Conservation (phyloP, 2,329 filamentous ascomycete species). For the Botryotinia convoluta region DNA sequence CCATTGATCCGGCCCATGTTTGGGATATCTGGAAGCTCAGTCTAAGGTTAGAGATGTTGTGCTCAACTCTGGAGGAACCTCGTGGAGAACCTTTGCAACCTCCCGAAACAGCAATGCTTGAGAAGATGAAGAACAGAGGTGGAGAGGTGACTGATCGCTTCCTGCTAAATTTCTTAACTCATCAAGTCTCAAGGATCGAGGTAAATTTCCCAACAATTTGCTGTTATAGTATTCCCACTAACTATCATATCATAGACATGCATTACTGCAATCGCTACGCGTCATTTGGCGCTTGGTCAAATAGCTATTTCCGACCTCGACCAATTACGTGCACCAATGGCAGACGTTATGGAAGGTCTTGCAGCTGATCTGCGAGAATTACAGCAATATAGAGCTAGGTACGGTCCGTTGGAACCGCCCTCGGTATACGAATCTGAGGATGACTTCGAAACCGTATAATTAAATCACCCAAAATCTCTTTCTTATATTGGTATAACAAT, state of each 20-base stretch:
- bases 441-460: slow-evolving; percentile 12
- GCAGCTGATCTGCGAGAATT: slow-evolving; percentile 62
- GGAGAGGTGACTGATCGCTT: slow-evolving; percentile 88
- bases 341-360: slow-evolving; percentile 63
- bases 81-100: slow-evolving; percentile 60
- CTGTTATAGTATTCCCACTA: slow-evolving; percentile 25
- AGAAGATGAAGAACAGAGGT: slow-evolving; percentile 67
- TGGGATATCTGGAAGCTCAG: slow-evolving; percentile 91
- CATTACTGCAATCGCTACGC: slow-evolving; percentile 72
- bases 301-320: slow-evolving; percentile 60
- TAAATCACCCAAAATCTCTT: neutral
- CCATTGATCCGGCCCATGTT: slow-evolving; percentile 71
- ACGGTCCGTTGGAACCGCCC: slow-evolving; percentile 21
- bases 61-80: slow-evolving; percentile 77
- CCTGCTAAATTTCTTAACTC: slow-evolving; percentile 85
- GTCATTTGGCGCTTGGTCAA: slow-evolving; percentile 74
- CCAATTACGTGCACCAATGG: slow-evolving; percentile 75
- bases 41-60: slow-evolving; percentile 87
- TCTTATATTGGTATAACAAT: neutral
- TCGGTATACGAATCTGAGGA: slow-evolving; percentile 11
- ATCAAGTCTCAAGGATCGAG: slow-evolving; percentile 95
- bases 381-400: slow-evolving; percentile 52
- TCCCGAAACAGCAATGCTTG: slow-evolving; percentile 80
- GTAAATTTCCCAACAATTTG: slow-evolving; percentile 48
- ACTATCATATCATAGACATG: slow-evolving; percentile 61